Percentiles rank a stretch among this genome's conserved stretches.
These are phyloP conservation scores for Verbascum thapsus DNA, from an alignment of 257 asterid genomes.

Conservation along the genomic window DNA sequence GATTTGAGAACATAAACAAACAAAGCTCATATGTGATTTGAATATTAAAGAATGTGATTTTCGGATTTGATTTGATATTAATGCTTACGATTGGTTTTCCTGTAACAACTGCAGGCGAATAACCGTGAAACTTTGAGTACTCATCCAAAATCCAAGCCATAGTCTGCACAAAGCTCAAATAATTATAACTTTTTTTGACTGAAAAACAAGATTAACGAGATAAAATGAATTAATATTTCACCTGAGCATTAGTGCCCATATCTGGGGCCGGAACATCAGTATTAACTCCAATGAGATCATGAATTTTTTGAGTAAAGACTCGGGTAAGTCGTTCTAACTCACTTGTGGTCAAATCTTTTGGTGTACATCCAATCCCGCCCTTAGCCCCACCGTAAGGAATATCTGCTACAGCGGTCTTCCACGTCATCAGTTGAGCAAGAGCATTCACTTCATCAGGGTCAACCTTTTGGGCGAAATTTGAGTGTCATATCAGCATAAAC, in stretches of 20 bases:
- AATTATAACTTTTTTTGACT: neutral
- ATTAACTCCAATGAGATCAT: slow-evolving; percentile 88
- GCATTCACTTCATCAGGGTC: slow-evolving; percentile 98
- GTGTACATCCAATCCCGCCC: slow-evolving; percentile 92
- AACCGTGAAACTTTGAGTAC: slow-evolving; percentile 95
- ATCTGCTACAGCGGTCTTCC: slow-evolving; percentile 97
- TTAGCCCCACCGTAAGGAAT: slow-evolving; percentile 98
- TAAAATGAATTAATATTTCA: slow-evolving; percentile 25
- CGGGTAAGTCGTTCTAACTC: slow-evolving; percentile 97
- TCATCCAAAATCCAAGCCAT: slow-evolving; percentile 99
- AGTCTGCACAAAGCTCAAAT: slow-evolving; percentile 61
- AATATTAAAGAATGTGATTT: neutral
- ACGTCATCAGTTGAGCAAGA: slow-evolving; percentile 97
- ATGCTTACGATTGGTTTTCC: slow-evolving; percentile 90
- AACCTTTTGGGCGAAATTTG: slow-evolving; percentile 49
- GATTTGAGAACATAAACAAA: too few relatives aligned
- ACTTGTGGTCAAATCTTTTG: slow-evolving; percentile 69
- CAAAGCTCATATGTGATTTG: too few relatives aligned
- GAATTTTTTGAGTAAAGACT: slow-evolving; percentile 95
- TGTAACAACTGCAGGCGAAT: slow-evolving; percentile 95
- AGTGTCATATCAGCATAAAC: slow-evolving; percentile 30
- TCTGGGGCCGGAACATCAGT: slow-evolving; percentile 98
- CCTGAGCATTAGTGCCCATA: slow-evolving; percentile 99
- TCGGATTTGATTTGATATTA: neutral
- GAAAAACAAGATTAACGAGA: slow-evolving; percentile 9